These are phyloP conservation scores for Amanita phalloides DNA, from an alignment of 768 basidiomycete species.

Conservation along the genomic window DNA sequence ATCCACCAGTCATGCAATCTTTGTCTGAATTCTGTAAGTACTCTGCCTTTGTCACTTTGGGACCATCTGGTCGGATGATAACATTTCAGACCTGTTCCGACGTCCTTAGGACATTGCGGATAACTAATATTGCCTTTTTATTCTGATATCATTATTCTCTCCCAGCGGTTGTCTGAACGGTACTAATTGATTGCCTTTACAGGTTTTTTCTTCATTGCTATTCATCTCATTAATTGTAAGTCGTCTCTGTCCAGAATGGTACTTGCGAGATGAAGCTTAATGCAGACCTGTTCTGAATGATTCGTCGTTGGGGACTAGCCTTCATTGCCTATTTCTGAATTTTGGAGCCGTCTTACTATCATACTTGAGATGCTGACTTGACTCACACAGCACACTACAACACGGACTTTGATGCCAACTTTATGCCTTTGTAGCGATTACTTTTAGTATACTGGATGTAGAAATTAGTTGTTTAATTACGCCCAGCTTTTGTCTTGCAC, in stretches of 20 bases:
- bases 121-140: slow-evolving; percentile 51
- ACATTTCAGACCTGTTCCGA: slow-evolving; percentile 75
- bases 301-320: no score
- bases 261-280: slow-evolving; percentile 8
- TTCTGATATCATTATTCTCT: slow-evolving; percentile 22
- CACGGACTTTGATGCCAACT: neutral
- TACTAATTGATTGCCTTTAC: slow-evolving; percentile 8
- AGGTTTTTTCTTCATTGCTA: neutral
- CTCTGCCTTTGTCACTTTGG: slow-evolving; percentile 1
- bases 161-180: slow-evolving; percentile 3
- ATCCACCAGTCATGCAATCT: slow-evolving; percentile 16
- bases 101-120: slow-evolving; percentile 38
- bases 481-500: no score
- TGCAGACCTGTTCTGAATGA: no score
- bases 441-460: neutral
- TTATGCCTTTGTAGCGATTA: neutral
- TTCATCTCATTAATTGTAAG: neutral
- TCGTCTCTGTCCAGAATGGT: slow-evolving; percentile 7
- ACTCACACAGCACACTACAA: neutral
- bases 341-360: slow-evolving; percentile 2
- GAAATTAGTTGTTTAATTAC: neutral
- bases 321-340: slow-evolving; percentile 39
- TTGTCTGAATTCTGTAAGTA: slow-evolving; percentile 9
- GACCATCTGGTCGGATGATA: slow-evolving; percentile 41
- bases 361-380: neutral